phyloP scores from a whole-genome alignment of 1,139 yeast species.

The Nakaseomyces nivariensis region DNA sequence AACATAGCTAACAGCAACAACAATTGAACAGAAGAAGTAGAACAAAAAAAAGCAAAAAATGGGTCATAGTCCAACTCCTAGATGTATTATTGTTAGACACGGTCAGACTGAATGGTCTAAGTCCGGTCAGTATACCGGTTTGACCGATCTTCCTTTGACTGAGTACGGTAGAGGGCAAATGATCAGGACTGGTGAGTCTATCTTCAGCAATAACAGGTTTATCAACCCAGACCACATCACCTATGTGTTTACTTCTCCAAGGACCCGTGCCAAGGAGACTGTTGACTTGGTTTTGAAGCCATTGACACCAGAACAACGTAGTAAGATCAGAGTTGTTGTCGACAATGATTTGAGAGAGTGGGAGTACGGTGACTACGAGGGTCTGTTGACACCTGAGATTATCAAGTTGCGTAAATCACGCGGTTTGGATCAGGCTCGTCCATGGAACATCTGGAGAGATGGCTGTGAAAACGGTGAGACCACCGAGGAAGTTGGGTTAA shows the following conservation, averaged over 20 bases:
- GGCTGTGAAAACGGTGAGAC: constrained; percentile 90
- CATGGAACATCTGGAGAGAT: constrained; percentile 86
- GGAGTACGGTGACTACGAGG: constrained; percentile 96
- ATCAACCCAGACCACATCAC: constrained; percentile 56
- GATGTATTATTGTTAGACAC: constrained; percentile 66
- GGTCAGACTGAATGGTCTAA: constrained; percentile 94
- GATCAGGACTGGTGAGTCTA: constrained; percentile 57
- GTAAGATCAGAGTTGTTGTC: constrained; percentile 38
- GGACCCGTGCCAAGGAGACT: constrained; percentile 70
- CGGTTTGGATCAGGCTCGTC: constrained; percentile 46
- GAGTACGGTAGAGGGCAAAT: constrained; percentile 69
- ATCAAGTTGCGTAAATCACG: constrained; percentile 45
- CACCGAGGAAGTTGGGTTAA: constrained; percentile 48
- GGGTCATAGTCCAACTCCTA: constrained; percentile 42
- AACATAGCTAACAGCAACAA: too few species aligned
- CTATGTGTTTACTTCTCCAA: constrained; percentile 66
- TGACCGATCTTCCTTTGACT: constrained; percentile 73
- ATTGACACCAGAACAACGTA: constrained; percentile 40
- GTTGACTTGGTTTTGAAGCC: constrained; percentile 44
- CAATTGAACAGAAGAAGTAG: background rate
- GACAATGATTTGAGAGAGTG: constrained; percentile 79
- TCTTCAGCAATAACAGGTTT: constrained; percentile 49
- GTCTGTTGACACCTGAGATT: constrained; percentile 60
- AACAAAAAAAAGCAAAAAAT: constrained; percentile 17
- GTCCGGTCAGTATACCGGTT: constrained; percentile 82